Evolutionary conservation across 495 filamentous ascomycete species (phyloP), one percentile per base, ranked within the genome.

Genomic region (Penicillium waksmanii): DNA sequence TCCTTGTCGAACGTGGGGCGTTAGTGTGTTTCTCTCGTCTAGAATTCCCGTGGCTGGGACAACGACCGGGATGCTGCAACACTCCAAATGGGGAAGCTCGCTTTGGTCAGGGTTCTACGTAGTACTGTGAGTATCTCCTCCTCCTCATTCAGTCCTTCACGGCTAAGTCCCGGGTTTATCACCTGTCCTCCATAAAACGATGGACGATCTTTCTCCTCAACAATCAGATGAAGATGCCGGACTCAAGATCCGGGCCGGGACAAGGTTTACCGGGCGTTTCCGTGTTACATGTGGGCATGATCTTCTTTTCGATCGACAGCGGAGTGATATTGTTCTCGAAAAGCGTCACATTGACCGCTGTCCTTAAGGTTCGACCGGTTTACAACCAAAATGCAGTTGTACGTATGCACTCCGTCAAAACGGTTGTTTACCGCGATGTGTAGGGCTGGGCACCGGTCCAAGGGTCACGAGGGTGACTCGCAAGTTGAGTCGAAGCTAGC

Each of bases 81-180:
- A 43, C 47, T 12, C 58, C 58, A 21, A 40, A 61, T 58, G 3
- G 3, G 66, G 54, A 62, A 65, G 51, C 35, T n/a, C n/a, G n/a
- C n/a, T n/a, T n/a, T n/a, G n/a, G n/a, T n/a, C n/a, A n/a, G n/a
- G 34, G 38, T 23, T 58, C 31, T 58, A 51, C 49, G 36, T 33
- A 44, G 40, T 17, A 27, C 18, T 17, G n/a, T n/a, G n/a, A 21
- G 1, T 10, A 46, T 13, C 15, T 38, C 9, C 15, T 38, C 35
- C 35, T 38, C 36, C 36, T 13, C 15, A n/a, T 9, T 38, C 36
- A 12, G 36, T 38, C 36, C 2, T 38, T n/a, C 36, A 38, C 36
- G 36, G 36, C 36, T 2, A 38, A 38, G 2, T 38, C 36, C 36
- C 36, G 36, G 15, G 36, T n/a, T 12, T 2, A 38, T 38, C 27